Evolutionary conservation across 805 yeast genomes (phyloP).

Genomic region (Saturnispora serradocipensis): DNA sequence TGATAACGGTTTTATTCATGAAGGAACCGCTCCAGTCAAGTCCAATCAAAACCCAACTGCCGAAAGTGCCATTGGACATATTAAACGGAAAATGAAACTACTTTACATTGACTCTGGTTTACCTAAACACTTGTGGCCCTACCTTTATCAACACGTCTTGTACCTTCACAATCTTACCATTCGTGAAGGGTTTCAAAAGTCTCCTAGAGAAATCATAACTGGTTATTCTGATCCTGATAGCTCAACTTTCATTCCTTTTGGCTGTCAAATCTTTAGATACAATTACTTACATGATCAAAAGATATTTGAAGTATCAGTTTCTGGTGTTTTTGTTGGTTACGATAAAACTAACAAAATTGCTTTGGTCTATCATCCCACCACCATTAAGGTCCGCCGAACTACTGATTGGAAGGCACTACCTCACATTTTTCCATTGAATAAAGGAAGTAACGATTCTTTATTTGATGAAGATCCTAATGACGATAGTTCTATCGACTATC

Average conservation of each 20-base stretch:
- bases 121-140: neutral
- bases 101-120: neutral
- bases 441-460: no score
- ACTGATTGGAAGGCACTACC: neutral
- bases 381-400: neutral
- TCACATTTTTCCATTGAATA: neutral
- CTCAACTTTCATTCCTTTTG: neutral
- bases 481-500: no score
- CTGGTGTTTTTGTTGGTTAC: neutral
- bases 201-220: neutral
- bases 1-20: neutral
- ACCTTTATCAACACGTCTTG: neutral
- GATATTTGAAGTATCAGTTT: neutral
- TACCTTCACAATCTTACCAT: neutral
- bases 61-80: neutral
- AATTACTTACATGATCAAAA: neutral
- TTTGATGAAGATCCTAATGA: no score
- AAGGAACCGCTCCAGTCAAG: neutral
- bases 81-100: neutral
- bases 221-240: neutral
- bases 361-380: neutral
- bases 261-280: neutral
- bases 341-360: neutral
- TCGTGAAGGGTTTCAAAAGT: neutral
- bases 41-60: constrained; percentile 1